phyloP scores from a whole-genome alignment of 1,284 basidiomycete species.

The Flammula alnicola region DNA sequence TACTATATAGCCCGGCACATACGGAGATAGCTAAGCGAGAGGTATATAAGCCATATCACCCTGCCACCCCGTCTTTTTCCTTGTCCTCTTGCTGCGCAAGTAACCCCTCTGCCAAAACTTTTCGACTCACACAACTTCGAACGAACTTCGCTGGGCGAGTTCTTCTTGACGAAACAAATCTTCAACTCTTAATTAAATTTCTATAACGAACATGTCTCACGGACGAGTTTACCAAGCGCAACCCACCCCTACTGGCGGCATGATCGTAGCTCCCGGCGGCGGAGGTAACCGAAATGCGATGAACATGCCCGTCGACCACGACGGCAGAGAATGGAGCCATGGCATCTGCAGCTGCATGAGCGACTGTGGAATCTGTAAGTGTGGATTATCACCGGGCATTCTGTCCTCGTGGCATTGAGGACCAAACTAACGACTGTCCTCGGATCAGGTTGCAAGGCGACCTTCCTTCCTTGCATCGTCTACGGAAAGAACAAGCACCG shows the following conservation, averaged over 20 bases:
- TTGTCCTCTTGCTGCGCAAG: slow-evolving; percentile 24
- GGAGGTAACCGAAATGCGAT: slow-evolving; percentile 46
- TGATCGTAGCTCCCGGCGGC: slow-evolving; percentile 32
- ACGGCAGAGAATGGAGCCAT: slow-evolving; percentile 52
- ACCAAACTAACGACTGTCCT: neutral
- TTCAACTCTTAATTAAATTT: neutral
- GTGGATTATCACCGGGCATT: too few species aligned
- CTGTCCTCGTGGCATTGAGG: neutral
- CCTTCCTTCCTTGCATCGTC: slow-evolving; percentile 41
- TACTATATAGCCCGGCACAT: too few species aligned
- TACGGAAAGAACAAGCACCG: slow-evolving; percentile 44
- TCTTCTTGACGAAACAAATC: slow-evolving; percentile 5
- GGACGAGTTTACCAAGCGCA: slow-evolving; percentile 25
- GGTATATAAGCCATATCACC: too few species aligned
- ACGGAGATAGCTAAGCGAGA: too few species aligned
- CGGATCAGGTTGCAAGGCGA: slow-evolving; percentile 29
- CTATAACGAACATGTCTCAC: slow-evolving; percentile 13
- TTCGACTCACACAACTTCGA: neutral
- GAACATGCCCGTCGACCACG: slow-evolving; percentile 40
- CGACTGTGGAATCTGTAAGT: slow-evolving; percentile 45
- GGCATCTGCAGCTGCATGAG: slow-evolving; percentile 44
- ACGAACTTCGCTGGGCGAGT: slow-evolving; percentile 27
- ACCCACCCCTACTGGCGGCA: slow-evolving; percentile 28
- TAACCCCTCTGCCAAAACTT: slow-evolving; percentile 12
- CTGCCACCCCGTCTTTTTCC: too few species aligned